Evolutionary conservation across 2,329 filamentous ascomycete genomes (phyloP), one percentile per base, ranked within the genome.

Genomic region (Cryphonectria radicalis): DNA sequence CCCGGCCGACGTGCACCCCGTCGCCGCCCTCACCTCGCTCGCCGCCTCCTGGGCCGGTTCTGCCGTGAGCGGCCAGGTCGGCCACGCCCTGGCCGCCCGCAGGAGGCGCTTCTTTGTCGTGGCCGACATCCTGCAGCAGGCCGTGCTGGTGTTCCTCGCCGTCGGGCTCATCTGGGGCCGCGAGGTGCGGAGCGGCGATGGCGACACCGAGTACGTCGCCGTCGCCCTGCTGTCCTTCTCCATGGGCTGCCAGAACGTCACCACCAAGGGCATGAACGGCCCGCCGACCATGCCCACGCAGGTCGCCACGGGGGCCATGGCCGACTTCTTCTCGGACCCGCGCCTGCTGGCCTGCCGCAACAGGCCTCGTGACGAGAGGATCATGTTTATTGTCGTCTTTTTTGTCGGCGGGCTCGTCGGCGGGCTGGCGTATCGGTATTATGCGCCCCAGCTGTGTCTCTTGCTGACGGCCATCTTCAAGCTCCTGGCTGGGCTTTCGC

Each of bases 231-330:
- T 68, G 7, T 68, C 67, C 5, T 68, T 68, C 59, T 68, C 67
- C 57, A 68, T 68, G 67, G 67, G 67, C 19, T 68, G 67, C 14
- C 67, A 68, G 40, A 68, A 68, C 22, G 67, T 68, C 59, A 68
- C 67, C 19, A 68, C 67, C 14, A 68, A 68, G 67, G 67, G 67
- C 42, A 68, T 68, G 67, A 68, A 68, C 14, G 67, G 67, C 22
- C 67, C 67, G 43, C 67, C 67, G 11, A 68, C 67, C 28, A 68
- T 68, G 57, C 67, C 67, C 42, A 68, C 67, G 19, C 67, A 68
- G 67, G 67, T 68, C 43, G 67, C 67, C 25, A 68, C 67, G 6
- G 67, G 67, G 4, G 67, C 57, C 25, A 68, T 68, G 67, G 67
- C 67, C 1, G 67, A 68, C 17, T 68, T 68, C 59, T 68, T 68